phyloP scores from a whole-genome alignment of 306 rosid genomes.

The Castanopsis chinensis region DNA sequence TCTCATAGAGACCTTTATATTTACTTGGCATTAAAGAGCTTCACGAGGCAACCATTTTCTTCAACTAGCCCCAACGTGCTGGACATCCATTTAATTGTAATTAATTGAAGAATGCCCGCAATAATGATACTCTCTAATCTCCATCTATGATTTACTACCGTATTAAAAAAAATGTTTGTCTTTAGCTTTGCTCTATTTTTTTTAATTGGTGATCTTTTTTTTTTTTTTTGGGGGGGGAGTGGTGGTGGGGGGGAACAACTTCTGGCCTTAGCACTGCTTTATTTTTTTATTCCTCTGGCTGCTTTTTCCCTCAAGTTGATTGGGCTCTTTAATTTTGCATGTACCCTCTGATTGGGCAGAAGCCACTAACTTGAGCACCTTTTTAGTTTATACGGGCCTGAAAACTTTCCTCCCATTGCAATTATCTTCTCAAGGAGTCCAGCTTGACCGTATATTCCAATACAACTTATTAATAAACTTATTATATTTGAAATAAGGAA shows the following conservation, averaged over 20 bases:
- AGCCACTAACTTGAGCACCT: neutral
- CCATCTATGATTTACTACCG: neutral
- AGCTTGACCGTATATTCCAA: too few relatives aligned
- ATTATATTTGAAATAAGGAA: neutral
- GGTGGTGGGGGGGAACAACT: fast-evolving
- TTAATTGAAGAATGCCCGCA: neutral
- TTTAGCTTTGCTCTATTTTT: too few relatives aligned
- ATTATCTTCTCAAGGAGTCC: neutral
- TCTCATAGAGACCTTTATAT: neutral
- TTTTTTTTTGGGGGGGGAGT: too few relatives aligned
- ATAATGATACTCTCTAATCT: neutral
- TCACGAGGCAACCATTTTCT: neutral
- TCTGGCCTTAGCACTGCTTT: neutral
- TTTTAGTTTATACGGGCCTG: neutral
- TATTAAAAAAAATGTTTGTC: neutral
- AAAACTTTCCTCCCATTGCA: neutral
- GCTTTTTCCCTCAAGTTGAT: neutral
- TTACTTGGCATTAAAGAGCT: slow-evolving; percentile 7
- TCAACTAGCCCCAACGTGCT: slow-evolving; percentile 11
- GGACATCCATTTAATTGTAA: neutral
- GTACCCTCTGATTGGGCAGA: neutral
- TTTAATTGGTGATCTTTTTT: slow-evolving; percentile 1
- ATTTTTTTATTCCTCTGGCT: neutral
- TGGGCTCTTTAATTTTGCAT: neutral
- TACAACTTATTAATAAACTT: neutral